Conservation (phyloP, 1,284 basidiomycete genomes). For the Meira miltonrushii region DNA sequence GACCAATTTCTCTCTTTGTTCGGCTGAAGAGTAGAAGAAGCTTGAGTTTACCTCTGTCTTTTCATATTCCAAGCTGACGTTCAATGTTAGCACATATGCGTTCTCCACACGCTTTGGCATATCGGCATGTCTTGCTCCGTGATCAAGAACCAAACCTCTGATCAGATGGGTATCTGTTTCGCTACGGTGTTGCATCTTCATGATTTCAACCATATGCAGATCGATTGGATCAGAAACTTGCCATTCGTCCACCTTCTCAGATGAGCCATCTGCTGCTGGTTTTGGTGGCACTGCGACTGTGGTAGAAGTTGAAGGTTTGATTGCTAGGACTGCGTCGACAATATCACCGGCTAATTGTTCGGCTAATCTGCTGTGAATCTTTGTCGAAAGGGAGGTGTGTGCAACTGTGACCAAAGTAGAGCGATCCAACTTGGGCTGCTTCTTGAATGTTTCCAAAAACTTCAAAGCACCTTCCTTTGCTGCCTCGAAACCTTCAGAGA, state of each 20-base stretch:
- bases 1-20: slow-evolving; percentile 97
- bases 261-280: slow-evolving; percentile 36
- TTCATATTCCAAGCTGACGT: slow-evolving; percentile 97
- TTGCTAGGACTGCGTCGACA: slow-evolving; percentile 89
- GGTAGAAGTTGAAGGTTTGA: slow-evolving; percentile 57
- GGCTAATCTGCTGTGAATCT: slow-evolving; percentile 77
- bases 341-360: slow-evolving; percentile 84
- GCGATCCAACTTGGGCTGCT: slow-evolving; percentile 71
- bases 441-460: slow-evolving; percentile 86
- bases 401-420: slow-evolving; percentile 87
- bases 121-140: slow-evolving; percentile 95
- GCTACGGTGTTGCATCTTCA: slow-evolving; percentile 99
- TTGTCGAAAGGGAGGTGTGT: slow-evolving; percentile 89
- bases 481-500: slow-evolving; percentile 90
- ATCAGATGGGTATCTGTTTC: slow-evolving; percentile 97
- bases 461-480: slow-evolving; percentile 89
- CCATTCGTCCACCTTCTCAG: slow-evolving; percentile 44
- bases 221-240: slow-evolving; percentile 68
- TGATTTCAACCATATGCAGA: slow-evolving; percentile 98
- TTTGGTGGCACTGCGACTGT: slow-evolving; percentile 27
- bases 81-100: slow-evolving; percentile 88
- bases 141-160: slow-evolving; percentile 83
- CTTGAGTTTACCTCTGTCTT: slow-evolving; percentile 99
- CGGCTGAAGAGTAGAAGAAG: slow-evolving; percentile 98
- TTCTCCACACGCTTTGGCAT: slow-evolving; percentile 99